Conservation (phyloP, 2,329 filamentous ascomycete genomes). For the Neopestalotiopsis clavispora region DNA sequence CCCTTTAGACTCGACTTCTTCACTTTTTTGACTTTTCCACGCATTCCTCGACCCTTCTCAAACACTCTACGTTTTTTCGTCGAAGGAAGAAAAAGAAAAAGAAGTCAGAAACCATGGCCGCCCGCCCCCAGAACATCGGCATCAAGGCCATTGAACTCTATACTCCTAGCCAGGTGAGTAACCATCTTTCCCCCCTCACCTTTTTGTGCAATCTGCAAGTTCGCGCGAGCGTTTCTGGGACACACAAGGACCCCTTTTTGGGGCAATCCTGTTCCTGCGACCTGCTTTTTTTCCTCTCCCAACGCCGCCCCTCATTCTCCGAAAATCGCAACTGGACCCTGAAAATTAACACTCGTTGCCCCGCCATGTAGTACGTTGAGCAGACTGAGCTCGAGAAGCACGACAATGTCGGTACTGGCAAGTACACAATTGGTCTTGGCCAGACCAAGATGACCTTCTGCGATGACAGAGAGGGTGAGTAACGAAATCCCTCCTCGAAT, state of each 20-base stretch:
- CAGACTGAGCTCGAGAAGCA: constrained; percentile 84
- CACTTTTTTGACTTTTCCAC: not conserved
- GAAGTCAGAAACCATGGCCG: constrained; percentile 60
- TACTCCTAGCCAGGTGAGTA: constrained; percentile 77
- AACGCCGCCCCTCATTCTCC: constrained; percentile 21
- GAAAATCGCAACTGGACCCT: constrained; percentile 25
- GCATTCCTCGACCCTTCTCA: not conserved
- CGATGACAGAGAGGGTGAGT: constrained; percentile 83
- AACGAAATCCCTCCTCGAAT: not conserved
- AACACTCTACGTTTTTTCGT: not conserved
- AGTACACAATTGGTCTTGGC: constrained; percentile 90
- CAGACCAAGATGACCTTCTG: constrained; percentile 94
- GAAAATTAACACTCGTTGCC: constrained; percentile 26
- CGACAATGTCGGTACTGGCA: constrained; percentile 80
- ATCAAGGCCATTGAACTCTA: constrained; percentile 94
- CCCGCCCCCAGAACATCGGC: constrained; percentile 84
- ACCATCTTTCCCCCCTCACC: constrained; percentile 34
- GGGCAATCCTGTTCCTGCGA: not conserved
- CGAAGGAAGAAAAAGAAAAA: not conserved
- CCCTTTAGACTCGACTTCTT: constrained; percentile 4
- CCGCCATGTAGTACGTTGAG: constrained; percentile 72
- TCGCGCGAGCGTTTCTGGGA: not conserved
- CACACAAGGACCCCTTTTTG: not conserved
- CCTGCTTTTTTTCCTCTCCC: not conserved
- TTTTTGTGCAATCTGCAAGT: not conserved